Base-by-base conservation (phyloP, 768 basidiomycete genomes). In the Lactarius pseudohatsudake region DNA sequence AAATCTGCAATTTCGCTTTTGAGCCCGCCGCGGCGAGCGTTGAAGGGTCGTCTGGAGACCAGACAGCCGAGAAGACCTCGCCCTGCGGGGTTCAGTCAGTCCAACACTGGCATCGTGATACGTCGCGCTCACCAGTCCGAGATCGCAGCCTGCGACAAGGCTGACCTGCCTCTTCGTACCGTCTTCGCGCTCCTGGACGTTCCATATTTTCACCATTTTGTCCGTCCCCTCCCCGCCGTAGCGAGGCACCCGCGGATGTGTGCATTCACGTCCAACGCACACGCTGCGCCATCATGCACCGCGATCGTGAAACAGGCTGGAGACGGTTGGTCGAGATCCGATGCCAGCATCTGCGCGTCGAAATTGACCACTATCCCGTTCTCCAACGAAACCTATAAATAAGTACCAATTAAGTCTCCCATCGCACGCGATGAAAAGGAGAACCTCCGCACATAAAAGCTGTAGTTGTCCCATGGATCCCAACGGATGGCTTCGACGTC, bases 201-300 rank as follows among this genome's bases (percentile, higher is more conserved):
- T 98, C 97, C 97, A 99, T 4, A 98, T 82, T 77, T 98, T 98
- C 75, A 97, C 92, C 40, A 93, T 79, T 75, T 96, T 97, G 81
- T 98, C 97, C n/a, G 90, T 88, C 2, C 97, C 97, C 22, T 88
- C 2, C 97, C 97, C 22, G 96, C 97, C 0, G 97, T 98, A 20
- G 85, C 94, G 71, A 99, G 81, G 76, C 92, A 96, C 1, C 97
- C 97, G 62, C 86, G 87, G 47, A 98, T 83, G 73, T 93, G 88
- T 4, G 94, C 88, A 75, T 94, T 97, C 69, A 98, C 84, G 75
- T 98, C 97, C 56, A 99, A 80, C 1, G 92, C 88, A 3, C 93
- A 92, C 15, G 86, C 89, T 0, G 94, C 88, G 20, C 94, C 94
- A 68, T 98, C 92, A 76, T 99, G 97, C 0, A 97, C 96, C 8